Evolutionary conservation across 2,329 filamentous ascomycete species (phyloP).

Genomic region (Sclerotiophoma versabilis): DNA sequence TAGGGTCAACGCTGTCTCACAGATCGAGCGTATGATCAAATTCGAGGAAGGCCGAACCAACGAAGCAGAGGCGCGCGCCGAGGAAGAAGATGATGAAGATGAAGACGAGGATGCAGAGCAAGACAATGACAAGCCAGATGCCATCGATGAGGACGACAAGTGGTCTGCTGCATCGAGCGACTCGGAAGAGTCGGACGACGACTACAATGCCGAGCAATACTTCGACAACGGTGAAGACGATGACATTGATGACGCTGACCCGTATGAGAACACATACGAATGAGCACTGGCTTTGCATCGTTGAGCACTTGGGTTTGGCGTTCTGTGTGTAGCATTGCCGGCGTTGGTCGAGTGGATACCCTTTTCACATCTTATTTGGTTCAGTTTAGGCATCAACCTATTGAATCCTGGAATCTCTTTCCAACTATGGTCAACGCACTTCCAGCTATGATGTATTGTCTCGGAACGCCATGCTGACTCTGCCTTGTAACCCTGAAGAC

Average conservation of each 20-base stretch:
- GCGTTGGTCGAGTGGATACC: constrained; percentile 28
- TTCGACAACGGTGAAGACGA: constrained; percentile 62
- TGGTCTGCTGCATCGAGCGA: constrained; percentile 61
- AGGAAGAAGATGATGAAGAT: constrained; percentile 52
- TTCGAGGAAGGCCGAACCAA: constrained; percentile 55
- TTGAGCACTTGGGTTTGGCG: constrained; percentile 6
- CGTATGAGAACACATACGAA: constrained; percentile 47
- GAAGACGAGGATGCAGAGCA: constrained; percentile 57
- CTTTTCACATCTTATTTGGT: constrained; percentile 12
- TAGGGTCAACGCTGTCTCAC: constrained; percentile 39
- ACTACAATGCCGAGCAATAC: constrained; percentile 68
- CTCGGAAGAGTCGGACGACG: constrained; percentile 69
- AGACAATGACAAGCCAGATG: constrained; percentile 60
- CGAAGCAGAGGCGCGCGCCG: constrained; percentile 55
- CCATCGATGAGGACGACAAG: constrained; percentile 66
- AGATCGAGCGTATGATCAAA: constrained; percentile 49
- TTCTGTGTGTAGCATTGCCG: constrained; percentile 18
- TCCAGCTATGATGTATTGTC: background rate
- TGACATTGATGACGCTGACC: constrained; percentile 49
- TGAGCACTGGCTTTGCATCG: constrained; percentile 8
- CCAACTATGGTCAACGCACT: background rate
- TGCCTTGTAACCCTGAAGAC: no score
- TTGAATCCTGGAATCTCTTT: background rate
- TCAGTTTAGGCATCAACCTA: background rate
- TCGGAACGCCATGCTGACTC: no score